These are phyloP conservation scores for Gracilaria gracilis DNA, from an alignment of 23 red algal genomes.

Conservation along the genomic window DNA sequence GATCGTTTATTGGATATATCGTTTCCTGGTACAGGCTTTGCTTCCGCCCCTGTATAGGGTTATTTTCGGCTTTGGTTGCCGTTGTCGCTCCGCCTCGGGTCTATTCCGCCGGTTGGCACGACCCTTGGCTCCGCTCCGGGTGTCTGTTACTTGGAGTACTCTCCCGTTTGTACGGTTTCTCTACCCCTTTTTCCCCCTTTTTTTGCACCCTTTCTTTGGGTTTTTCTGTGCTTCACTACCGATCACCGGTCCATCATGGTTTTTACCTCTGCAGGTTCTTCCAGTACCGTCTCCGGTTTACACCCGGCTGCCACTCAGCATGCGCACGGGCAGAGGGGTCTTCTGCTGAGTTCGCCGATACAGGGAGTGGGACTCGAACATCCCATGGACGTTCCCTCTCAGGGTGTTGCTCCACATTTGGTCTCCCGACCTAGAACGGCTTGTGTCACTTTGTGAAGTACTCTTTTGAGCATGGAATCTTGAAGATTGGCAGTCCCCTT, in stretches of 20 bases:
- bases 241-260: background rate
- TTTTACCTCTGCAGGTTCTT: background rate
- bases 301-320: background rate
- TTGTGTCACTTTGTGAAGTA: background rate
- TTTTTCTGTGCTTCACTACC: background rate
- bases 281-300: conserved; percentile 3
- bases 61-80: no score
- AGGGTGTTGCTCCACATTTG: background rate
- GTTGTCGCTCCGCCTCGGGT: no score
- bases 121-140: no score
- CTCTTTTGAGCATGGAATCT: background rate
- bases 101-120: no score
- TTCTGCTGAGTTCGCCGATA: background rate
- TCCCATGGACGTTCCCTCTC: background rate
- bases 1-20: no score
- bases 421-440: conserved; percentile 10
- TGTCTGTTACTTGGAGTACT: no score
- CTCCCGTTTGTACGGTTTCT: no score
- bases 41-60: no score
- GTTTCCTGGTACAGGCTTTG: no score
- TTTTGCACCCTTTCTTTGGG: no score
- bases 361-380: conserved; percentile 8
- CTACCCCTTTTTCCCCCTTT: no score
- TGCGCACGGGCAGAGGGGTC: background rate
- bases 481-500: background rate